phyloP scores from a whole-genome alignment of 2,329 filamentous ascomycete genomes.

The Venturia aucupariae region DNA sequence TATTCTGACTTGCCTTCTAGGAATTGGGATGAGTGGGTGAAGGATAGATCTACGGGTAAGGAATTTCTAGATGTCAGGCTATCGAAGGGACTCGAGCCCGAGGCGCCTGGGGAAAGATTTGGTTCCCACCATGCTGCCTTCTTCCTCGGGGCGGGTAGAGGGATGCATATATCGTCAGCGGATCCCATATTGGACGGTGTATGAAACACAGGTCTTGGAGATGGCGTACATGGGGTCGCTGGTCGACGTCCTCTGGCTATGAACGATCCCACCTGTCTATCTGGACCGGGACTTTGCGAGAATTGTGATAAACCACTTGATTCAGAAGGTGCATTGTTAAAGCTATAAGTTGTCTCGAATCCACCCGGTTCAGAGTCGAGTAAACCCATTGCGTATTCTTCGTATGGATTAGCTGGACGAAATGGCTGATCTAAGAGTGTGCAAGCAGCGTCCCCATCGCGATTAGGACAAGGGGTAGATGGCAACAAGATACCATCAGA shows the following conservation, averaged over 20 bases:
- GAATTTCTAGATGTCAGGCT: neutral
- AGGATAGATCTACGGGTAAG: neutral
- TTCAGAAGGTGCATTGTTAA: neutral
- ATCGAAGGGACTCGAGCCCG: neutral
- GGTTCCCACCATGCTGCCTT: neutral
- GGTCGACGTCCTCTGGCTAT: no score
- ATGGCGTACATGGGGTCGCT: neutral
- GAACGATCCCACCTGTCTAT: neutral
- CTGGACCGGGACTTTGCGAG: neutral
- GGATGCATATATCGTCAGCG: neutral
- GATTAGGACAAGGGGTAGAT: neutral
- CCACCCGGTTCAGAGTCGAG: neutral
- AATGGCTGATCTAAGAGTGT: neutral
- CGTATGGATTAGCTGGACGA: neutral
- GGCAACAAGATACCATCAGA: neutral
- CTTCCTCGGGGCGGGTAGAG: neutral
- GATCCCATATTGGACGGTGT: neutral
- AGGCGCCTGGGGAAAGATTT: neutral
- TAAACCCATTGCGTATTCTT: neutral
- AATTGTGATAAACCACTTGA: neutral
- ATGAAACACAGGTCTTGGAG: no score
- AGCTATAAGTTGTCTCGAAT: neutral
- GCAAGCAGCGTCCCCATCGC: neutral
- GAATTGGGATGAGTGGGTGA: neutral
- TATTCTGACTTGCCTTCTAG: neutral